Evolutionary conservation across 2,329 filamentous ascomycete species (phyloP).

Genomic region (Curvularia hawaiiensis): DNA sequence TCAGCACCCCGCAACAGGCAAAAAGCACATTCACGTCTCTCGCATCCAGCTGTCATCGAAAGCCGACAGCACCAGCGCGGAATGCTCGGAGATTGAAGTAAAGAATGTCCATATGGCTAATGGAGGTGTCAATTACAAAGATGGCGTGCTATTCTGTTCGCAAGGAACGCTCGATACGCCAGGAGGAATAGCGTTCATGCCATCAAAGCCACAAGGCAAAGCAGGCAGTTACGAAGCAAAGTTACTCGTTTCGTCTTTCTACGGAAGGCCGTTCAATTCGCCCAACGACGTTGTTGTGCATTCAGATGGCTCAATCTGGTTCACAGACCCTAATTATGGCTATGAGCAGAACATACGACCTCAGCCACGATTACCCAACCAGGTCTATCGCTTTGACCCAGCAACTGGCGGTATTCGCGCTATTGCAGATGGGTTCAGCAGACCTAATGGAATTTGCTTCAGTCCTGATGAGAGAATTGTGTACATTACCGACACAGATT

Average conservation of each 20-base stretch:
- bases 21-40: slow-evolving; percentile 26
- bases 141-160: slow-evolving; percentile 41
- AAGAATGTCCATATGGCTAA: slow-evolving; percentile 26
- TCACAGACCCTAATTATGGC: slow-evolving; percentile 50
- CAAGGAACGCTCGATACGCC: slow-evolving; percentile 38
- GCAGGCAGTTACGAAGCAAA: slow-evolving; percentile 11
- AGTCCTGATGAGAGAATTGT: slow-evolving; percentile 47
- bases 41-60: slow-evolving; percentile 17
- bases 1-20: slow-evolving; percentile 15
- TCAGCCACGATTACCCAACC: slow-evolving; percentile 27
- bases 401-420: slow-evolving; percentile 42
- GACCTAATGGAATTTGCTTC: slow-evolving; percentile 53
- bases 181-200: slow-evolving; percentile 40
- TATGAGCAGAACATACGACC: slow-evolving; percentile 32
- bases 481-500: slow-evolving; percentile 51
- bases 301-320: slow-evolving; percentile 52
- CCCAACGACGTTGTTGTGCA: slow-evolving; percentile 50
- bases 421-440: slow-evolving; percentile 47
- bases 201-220: slow-evolving; percentile 23
- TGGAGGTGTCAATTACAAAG: slow-evolving; percentile 38
- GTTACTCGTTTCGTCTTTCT: slow-evolving; percentile 49
- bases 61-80: slow-evolving; percentile 1
- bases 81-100: slow-evolving; percentile 14
- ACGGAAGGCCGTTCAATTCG: slow-evolving; percentile 51
- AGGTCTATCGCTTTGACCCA: slow-evolving; percentile 49